Evolutionary conservation across 2,329 filamentous ascomycete species (phyloP), one percentile per base, ranked within the genome.

Genomic region (Botrytis cinerea): DNA sequence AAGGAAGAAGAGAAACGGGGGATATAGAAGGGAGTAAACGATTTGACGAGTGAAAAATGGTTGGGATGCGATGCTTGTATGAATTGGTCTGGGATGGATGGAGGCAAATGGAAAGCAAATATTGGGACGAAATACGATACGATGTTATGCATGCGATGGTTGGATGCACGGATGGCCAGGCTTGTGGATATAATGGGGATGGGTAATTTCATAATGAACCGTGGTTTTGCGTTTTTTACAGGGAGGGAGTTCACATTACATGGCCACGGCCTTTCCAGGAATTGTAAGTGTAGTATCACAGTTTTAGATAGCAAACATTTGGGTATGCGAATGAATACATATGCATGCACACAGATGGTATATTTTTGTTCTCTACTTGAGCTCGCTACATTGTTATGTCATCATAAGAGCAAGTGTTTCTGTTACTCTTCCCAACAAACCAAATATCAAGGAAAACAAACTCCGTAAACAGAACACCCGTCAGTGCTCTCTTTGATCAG

Each of bases 401-500:
- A 9, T 20, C 54, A n/a, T 43, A 16, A 40, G 2, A 38, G 46
- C 25, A 68, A 40, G 2, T 1, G 10, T 10, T 14, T 35, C 35
- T 32, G 25, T 5, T 16, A 1, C 40, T 32, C 25, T 46, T 22
- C 18, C 16, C 16, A 32, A 61, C 12, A 8, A n/a, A 60, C 1
- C 1, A 6, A 70, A 40, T 45, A 18, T 14, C 35, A 62, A 38
- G 45, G 14, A 6, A 48, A 12, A 60, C 22, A 48, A 51, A 43
- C 25, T 45, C 6, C 8, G 18, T 18, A 40, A 40, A n/a, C 57
- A 62, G 38, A 63, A 43, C 48, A 63, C 74, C 73, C 76, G 76
- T 80, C 79, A 78, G 79, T 77, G 79, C 79, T 80, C 79, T 80
- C 79, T 80, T 80, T 80, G 73, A 73, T 80, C 78, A 77, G 76